Base-by-base conservation (phyloP, 345 rosid genomes). In the Camelina neglecta region DNA sequence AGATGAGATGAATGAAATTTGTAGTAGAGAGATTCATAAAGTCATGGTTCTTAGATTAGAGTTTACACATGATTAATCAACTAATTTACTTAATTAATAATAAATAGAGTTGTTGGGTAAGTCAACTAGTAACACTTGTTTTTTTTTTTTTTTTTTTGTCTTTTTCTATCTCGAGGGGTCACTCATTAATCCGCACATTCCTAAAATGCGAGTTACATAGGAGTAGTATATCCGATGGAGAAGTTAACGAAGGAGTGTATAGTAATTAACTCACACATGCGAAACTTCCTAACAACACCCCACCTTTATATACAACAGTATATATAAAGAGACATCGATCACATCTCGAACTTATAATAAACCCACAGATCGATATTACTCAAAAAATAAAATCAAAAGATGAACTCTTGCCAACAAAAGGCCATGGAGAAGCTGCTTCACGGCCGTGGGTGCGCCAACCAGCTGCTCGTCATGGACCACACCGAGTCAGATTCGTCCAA, bases 371-470 rank as follows among this genome's bases (percentile, higher is more conserved):
- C 51, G 54, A 51, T 7, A 49, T 38, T 48, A 26, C 60, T 10
- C 23, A 2, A 36, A 44, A 18, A 26, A 1, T 29, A 29, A 35
- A 53, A 44, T 9, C 4, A 9, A 64, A 77, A 59, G 59, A 77
- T 77, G 81, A 65, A 58, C 18, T 65, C 73, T 77, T 71, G 33
- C 73, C 63, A 77, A 26, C 49, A 77, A 31, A 77, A 71, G 67
- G 76, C 72, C n/a, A 65, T 65, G 81, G 81, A 71, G 49, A 71
- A 18, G 45, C 64, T 72, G 8, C 74, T 73, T 72, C 65, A 67
- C n/a, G 81, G 81, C 45, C 74, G 51, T 33, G 70, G 60, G 1
- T 78, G 39, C 50, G 81, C 81, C 4, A 73, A 44, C 78, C 64
- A 73, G 53, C 77, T 78, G 47, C 54, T 42, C 62, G 61, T 67